phyloP scores from a whole-genome alignment of 148 eudicot genomes.

The Gaultheria prostrata region DNA sequence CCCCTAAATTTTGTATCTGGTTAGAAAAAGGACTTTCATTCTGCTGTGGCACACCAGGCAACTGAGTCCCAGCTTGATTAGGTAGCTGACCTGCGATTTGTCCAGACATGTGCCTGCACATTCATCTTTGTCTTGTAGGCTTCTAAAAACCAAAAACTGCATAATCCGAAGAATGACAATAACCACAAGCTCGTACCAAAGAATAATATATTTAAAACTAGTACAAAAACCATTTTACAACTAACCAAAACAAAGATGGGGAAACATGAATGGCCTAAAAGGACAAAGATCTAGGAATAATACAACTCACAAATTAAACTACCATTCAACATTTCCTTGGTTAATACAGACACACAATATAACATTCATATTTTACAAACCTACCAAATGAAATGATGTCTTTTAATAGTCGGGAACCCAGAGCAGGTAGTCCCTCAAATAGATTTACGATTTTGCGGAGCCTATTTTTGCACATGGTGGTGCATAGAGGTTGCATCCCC shows the following conservation, averaged over 20 bases:
- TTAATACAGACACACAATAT: not conserved
- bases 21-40: constrained; percentile 50
- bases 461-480: not conserved
- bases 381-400: not conserved
- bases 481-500: not conserved
- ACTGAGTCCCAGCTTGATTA: constrained; percentile 50
- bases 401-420: not conserved
- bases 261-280: not conserved
- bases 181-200: not conserved
- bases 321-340: not conserved
- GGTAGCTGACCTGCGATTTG: constrained; percentile 68
- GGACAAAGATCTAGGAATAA: not conserved
- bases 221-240: not conserved
- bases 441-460: not conserved
- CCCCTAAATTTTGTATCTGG: constrained; percentile 50
- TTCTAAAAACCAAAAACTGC: constrained; percentile 2
- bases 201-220: not conserved
- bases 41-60: constrained; percentile 51
- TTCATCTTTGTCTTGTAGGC: constrained; percentile 31
- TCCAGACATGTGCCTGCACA: constrained; percentile 57
- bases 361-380: not conserved
- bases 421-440: not conserved
- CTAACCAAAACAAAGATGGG: not conserved
- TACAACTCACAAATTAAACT: not conserved
- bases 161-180: not conserved